Evolutionary conservation across 345 rosid genomes (phyloP).

Genomic region (Camelina neglecta): DNA sequence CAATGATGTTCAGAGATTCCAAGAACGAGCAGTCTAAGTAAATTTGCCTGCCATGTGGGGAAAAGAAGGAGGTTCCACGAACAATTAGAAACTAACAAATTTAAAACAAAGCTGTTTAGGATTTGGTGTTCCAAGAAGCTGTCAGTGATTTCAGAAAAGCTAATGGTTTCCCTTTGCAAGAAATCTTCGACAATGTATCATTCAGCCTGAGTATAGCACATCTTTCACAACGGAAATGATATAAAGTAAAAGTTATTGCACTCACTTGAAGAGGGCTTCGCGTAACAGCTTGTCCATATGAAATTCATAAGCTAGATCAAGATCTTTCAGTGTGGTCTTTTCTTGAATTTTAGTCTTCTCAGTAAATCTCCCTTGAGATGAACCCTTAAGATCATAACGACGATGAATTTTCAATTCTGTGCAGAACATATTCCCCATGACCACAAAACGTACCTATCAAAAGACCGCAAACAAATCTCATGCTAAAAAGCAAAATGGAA

Average conservation of each 20-base stretch:
- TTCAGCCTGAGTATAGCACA: conserved; percentile 9
- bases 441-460: conserved; percentile 91
- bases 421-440: conserved; percentile 99
- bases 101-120: conserved; percentile 19
- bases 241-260: neutral
- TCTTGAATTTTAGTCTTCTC: conserved; percentile 65
- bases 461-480: conserved; percentile 29
- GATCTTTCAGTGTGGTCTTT: conserved; percentile 86
- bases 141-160: conserved; percentile 8
- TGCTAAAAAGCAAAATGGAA: conserved; percentile 2
- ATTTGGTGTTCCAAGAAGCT: conserved; percentile 14
- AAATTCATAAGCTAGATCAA: conserved; percentile 76
- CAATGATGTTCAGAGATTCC: conserved; percentile 83
- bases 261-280: conserved; percentile 82
- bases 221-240: neutral
- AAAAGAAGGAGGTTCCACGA: conserved; percentile 19
- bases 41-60: conserved; percentile 64
- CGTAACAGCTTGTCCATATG: conserved; percentile 88
- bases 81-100: conserved; percentile 17
- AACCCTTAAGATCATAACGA: conserved; percentile 94
- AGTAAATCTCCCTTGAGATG: conserved; percentile 81
- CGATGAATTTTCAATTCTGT: conserved; percentile 90
- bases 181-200: neutral
- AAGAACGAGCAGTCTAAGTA: conserved; percentile 69
- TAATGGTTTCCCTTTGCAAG: conserved; percentile 10